Evolutionary conservation across 768 basidiomycete genomes (phyloP).

Genomic region (Suillus americanus): DNA sequence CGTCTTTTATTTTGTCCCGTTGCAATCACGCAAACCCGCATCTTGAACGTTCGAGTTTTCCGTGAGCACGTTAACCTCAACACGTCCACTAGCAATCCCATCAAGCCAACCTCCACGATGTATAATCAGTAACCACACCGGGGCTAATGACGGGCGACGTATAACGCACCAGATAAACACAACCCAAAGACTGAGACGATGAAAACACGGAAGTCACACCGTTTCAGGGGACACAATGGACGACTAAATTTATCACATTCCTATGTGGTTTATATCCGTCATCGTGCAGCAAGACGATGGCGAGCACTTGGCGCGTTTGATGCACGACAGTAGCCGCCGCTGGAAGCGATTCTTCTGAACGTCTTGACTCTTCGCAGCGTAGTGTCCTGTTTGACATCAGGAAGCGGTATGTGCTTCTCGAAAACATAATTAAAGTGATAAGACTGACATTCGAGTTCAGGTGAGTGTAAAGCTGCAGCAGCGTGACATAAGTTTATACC

Average conservation of each 20-base stretch:
- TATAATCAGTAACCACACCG: background rate
- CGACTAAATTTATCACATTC: constrained; percentile 56
- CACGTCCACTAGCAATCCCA: background rate
- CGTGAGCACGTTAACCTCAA: background rate
- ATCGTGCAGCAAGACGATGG: background rate
- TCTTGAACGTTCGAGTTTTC: too few relatives aligned
- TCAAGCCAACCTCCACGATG: background rate
- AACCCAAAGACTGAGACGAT: constrained; percentile 39
- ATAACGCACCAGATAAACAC: constrained; percentile 44
- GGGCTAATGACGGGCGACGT: background rate
- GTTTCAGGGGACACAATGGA: constrained; percentile 52
- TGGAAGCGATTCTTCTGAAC: constrained; percentile 13
- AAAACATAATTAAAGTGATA: background rate
- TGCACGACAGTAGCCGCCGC: constrained; percentile 63
- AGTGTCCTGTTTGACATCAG: constrained; percentile 35
- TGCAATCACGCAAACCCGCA: background rate
- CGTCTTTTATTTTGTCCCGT: background rate
- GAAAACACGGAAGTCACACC: constrained; percentile 58
- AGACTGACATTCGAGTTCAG: constrained; percentile 52
- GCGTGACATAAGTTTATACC: constrained; percentile 47
- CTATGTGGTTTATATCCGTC: background rate
- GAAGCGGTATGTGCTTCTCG: background rate
- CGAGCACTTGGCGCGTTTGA: constrained; percentile 52
- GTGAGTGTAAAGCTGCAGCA: constrained; percentile 48
- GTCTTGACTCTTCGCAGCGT: background rate